phyloP scores from a whole-genome alignment of 148 eudicot species.

The Chenopodium berlandieri region DNA sequence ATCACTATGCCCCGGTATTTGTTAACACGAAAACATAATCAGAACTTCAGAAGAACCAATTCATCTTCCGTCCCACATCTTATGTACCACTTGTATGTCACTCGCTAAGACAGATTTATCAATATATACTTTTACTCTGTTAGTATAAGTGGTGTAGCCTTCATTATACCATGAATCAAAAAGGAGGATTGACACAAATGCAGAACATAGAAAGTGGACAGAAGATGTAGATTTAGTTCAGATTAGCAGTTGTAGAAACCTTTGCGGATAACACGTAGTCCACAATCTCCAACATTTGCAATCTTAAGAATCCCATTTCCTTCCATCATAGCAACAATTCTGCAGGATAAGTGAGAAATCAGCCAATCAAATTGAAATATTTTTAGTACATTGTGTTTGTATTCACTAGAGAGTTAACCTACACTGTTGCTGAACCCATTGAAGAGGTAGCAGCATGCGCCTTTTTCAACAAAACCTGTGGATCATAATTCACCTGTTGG shows the following conservation, averaged over 20 bases:
- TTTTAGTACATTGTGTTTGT: background rate
- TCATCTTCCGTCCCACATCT: background rate
- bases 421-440: constrained; percentile 93
- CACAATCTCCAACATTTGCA: constrained; percentile 95
- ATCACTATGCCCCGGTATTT: constrained; percentile 25
- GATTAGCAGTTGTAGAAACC: constrained; percentile 31
- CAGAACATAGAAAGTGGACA: background rate
- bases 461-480: constrained; percentile 64
- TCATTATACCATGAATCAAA: background rate
- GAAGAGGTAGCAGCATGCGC: constrained; percentile 88
- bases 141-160: background rate
- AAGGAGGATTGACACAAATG: background rate
- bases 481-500: constrained; percentile 74
- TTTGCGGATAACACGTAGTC: constrained; percentile 76
- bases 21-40: constrained; percentile 12
- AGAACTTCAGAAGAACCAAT: background rate
- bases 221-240: background rate
- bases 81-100: background rate
- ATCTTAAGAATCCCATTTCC: constrained; percentile 71
- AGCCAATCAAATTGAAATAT: background rate
- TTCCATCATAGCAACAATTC: constrained; percentile 85
- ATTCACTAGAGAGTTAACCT: constrained; percentile 33
- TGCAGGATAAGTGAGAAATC: constrained; percentile 18
- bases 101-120: background rate
- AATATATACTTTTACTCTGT: too few relatives aligned